A percentile compares a stretch with the other conserved stretches of the same genome.
These are phyloP conservation scores for Pseudocercospora eumusae DNA, from an alignment of 2,329 filamentous ascomycete genomes.

Conservation along the genomic window DNA sequence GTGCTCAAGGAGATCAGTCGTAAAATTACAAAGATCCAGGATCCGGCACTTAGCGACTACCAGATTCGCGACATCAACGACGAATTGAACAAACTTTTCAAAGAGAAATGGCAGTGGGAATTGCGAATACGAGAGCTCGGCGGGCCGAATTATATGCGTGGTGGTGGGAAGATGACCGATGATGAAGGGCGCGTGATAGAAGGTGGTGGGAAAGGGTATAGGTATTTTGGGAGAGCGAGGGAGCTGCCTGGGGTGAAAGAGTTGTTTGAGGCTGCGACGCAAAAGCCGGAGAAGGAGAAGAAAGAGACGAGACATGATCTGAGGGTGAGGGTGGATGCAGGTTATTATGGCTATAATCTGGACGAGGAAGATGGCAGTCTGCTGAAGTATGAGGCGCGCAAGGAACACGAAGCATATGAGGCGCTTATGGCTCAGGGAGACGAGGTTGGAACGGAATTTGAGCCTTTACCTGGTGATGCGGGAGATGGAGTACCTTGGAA, in stretches of 20 bases:
- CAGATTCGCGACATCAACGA: conserved; percentile 98
- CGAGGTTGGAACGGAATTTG: conserved; percentile 59
- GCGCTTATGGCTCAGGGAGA: conserved; percentile 59
- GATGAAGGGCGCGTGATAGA: conserved; percentile 59
- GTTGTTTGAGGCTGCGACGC: conserved; percentile 78
- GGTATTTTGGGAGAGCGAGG: conserved; percentile 86
- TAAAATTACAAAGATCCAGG: conserved; percentile 95
- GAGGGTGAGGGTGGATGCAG: conserved; percentile 79
- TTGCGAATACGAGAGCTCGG: conserved; percentile 91
- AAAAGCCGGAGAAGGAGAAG: conserved; percentile 56
- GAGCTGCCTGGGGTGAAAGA: conserved; percentile 96
- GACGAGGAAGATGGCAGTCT: conserved; percentile 86
- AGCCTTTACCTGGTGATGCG: conserved; percentile 79
- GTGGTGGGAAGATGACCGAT: conserved; percentile 55
- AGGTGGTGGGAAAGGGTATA: conserved; percentile 81
- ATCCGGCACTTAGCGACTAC: conserved; percentile 86
- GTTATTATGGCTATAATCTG: conserved; percentile 92
- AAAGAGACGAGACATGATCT: conserved; percentile 69
- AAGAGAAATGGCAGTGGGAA: conserved; percentile 99
- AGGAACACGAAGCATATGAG: conserved; percentile 79
- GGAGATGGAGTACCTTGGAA: conserved; percentile 83
- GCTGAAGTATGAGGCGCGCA: conserved; percentile 75
- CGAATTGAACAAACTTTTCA: conserved; percentile 98
- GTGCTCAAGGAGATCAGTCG: conserved; percentile 95
- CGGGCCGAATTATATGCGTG: conserved; percentile 95